Conservation (phyloP, 768 basidiomycete species). For the Podaxis rugospora region DNA sequence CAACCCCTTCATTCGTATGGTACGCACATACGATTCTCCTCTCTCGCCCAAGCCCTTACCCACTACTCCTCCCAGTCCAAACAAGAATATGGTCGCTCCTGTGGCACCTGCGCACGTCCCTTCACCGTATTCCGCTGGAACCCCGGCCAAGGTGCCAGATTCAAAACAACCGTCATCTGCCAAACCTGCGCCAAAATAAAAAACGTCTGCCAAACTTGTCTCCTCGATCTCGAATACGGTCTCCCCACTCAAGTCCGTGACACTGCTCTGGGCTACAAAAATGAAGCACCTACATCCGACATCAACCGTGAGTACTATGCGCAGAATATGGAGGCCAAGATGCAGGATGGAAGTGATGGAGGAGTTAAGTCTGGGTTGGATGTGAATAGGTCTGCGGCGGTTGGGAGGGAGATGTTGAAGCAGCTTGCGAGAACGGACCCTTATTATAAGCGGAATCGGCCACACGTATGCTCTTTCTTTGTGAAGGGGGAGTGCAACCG, state of each 20-base stretch:
- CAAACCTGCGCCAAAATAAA: constrained; percentile 96
- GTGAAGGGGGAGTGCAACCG: constrained; percentile 93
- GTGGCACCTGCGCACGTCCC: constrained; percentile 95
- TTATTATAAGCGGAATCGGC: constrained; percentile 94
- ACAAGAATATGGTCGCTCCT: constrained; percentile 93
- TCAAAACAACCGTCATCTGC: constrained; percentile 96
- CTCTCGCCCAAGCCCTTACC: constrained; percentile 1
- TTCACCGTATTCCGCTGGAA: constrained; percentile 99
- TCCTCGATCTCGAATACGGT: constrained; percentile 94
- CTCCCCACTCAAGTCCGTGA: constrained; percentile 97
- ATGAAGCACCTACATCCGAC: constrained; percentile 92
- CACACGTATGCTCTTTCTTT: constrained; percentile 93
- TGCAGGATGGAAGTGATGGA: constrained; percentile 54
- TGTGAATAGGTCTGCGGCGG: constrained; percentile 60
- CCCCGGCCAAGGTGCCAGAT: constrained; percentile 88
- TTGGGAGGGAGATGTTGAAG: constrained; percentile 96
- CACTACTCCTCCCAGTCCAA: constrained; percentile 63
- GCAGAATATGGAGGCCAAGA: constrained; percentile 87
- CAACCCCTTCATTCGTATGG: constrained; percentile 95
- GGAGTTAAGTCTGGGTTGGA: constrained; percentile 61
- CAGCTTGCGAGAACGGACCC: constrained; percentile 92
- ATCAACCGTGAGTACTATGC: constrained; percentile 96
- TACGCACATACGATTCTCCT: constrained; percentile 28
- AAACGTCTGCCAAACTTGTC: constrained; percentile 96
- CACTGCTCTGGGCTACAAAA: constrained; percentile 82